Evolutionary conservation across 179 eudicot species (phyloP).

Genomic region (Corrigiola litoralis): DNA sequence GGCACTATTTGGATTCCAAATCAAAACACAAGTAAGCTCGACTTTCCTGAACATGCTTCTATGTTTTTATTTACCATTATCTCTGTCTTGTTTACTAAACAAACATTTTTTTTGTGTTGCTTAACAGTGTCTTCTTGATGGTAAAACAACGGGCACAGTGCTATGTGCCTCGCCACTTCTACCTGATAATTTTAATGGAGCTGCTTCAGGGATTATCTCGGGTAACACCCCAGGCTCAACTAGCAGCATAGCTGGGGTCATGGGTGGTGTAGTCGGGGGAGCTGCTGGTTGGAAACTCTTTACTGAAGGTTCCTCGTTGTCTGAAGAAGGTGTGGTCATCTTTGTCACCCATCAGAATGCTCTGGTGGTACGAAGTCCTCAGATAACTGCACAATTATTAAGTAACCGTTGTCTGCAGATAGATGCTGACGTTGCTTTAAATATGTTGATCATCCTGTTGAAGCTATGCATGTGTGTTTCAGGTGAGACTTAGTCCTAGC

Average conservation of each 20-base stretch:
- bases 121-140: slow-evolving; percentile 88
- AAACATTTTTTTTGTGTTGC: slow-evolving; percentile 9
- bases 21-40: slow-evolving; percentile 49
- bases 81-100: neutral
- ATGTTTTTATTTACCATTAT: neutral
- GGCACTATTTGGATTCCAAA: slow-evolving; percentile 61
- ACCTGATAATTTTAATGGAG: slow-evolving; percentile 53
- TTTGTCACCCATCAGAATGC: slow-evolving; percentile 87
- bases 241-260: slow-evolving; percentile 63
- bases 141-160: slow-evolving; percentile 66
- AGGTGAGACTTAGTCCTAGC: slow-evolving; percentile 77
- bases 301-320: slow-evolving; percentile 52
- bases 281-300: slow-evolving; percentile 58
- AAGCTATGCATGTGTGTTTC: slow-evolving; percentile 19
- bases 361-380: slow-evolving; percentile 74
- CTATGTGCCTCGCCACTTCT: slow-evolving; percentile 81
- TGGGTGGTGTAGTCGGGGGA: slow-evolving; percentile 77
- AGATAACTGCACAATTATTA: slow-evolving; percentile 28
- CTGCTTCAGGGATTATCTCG: slow-evolving; percentile 40
- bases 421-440: slow-evolving; percentile 4
- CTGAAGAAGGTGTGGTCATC: slow-evolving; percentile 93
- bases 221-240: slow-evolving; percentile 44
- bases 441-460: slow-evolving; percentile 15
- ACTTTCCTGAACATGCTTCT: neutral
- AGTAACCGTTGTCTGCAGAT: slow-evolving; percentile 18